A percentile compares a stretch with the other conserved stretches of the same genome.
phyloP scores from a whole-genome alignment of 2,329 filamentous ascomycete species.

The Rugonectria rugulosa region DNA sequence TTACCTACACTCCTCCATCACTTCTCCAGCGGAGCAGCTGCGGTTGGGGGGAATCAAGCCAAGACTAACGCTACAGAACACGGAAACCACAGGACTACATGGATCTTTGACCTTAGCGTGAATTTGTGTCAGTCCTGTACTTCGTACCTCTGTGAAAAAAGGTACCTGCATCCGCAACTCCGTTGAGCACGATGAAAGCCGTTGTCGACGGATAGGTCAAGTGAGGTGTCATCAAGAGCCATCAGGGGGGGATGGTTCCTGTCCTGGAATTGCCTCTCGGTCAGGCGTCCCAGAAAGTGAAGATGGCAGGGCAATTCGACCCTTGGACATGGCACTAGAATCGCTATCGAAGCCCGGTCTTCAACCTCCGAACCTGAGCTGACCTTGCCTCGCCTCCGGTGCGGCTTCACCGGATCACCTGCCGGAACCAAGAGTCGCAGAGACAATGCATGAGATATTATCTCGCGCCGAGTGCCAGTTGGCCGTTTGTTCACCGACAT shows the following conservation, averaged over 20 bases:
- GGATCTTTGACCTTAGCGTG: conserved; percentile 26
- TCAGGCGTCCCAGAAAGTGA: conserved; percentile 1
- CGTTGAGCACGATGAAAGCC: conserved; percentile 12
- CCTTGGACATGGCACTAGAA: conserved; percentile 1
- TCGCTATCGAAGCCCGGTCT: conserved; percentile 7
- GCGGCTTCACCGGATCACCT: conserved; percentile 13
- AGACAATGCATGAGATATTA: conserved; percentile 17
- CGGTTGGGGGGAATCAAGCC: conserved; percentile 17
- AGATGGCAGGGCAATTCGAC: conserved; percentile 13
- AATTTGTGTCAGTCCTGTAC: conserved; percentile 31
- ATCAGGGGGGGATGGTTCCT: conserved; percentile 3
- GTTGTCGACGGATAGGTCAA: conserved; percentile 1
- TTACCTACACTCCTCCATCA: background rate
- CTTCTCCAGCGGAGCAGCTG: conserved; percentile 18
- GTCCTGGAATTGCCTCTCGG: conserved; percentile 2
- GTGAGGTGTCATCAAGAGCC: background rate
- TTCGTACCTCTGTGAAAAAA: conserved; percentile 32
- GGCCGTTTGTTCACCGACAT: conserved; percentile 7
- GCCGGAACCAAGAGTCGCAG: background rate
- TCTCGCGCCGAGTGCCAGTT: background rate
- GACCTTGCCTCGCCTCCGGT: conserved; percentile 8
- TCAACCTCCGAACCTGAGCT: conserved; percentile 11
- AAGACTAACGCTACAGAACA: conserved; percentile 8
- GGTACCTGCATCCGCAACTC: conserved; percentile 37
- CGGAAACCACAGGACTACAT: conserved; percentile 6